Base-by-base conservation (phyloP, 345 rosid genomes). In the Bruguiera sexangula region DNA sequence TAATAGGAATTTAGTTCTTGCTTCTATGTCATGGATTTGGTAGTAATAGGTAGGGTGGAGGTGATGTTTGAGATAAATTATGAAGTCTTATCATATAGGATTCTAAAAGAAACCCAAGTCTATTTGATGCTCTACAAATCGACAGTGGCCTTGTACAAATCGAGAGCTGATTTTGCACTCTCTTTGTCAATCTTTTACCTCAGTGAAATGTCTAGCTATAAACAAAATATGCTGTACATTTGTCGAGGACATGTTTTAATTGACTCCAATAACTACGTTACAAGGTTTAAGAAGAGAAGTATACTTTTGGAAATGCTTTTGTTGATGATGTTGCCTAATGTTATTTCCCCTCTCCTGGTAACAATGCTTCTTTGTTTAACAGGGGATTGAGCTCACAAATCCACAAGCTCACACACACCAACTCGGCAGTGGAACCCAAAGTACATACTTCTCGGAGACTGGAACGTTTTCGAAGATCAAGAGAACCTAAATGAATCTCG, bases 391-490 rank as follows among this genome's bases (percentile, higher is more conserved):
- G 78, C 85, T 94, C 29, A 66, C 91, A 46, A 94, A 94, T 76
- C 98, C 97, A 37, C 95, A 89, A 68, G 96, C 96, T 18, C 85
- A 85, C 70, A 88, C 82, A 4, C 85, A 89, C 82, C 90, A 89
- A 73, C 82, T 88, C 16, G 97, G 91, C 32, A 81, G 92, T 74
- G 96, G 97, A 63, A 91, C 90, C 62, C 98, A 91, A 69, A 94
- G 98, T 77, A 94, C 97, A 7, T 94, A 91, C 79, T 94, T 94
- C 79, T 94, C 98, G 0, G 98, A 91, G 76, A 88, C 90, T 0
- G 97, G 97, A 65, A 84, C 98, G 16, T 94, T 94, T 79, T 91
- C 97, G 1, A 94, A 84, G 85, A 88, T 94, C 72, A 91, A 84
- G 89, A 88, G 90, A 85, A 84, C 73, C 24, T 93, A 73, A 82